phyloP scores from a whole-genome alignment of 768 basidiomycete genomes.

The Leccinum subgranulosum region DNA sequence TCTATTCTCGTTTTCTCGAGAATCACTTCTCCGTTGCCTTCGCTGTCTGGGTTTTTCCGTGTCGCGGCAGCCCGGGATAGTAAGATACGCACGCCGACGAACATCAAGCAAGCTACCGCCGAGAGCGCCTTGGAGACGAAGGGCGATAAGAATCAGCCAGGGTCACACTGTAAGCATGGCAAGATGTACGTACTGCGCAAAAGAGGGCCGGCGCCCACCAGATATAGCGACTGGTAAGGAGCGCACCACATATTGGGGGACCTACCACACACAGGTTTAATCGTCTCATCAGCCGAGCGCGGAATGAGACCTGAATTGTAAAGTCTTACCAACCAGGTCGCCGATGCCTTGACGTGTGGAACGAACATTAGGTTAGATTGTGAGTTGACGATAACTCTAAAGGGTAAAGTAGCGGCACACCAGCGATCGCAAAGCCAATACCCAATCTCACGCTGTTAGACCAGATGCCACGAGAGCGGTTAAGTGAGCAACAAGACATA shows the following conservation, averaged over 20 bases:
- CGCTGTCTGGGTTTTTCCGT: background rate
- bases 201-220: slow-evolving; percentile 61
- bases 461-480: background rate
- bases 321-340: slow-evolving; percentile 17
- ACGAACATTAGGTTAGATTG: background rate
- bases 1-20: background rate
- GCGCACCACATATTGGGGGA: slow-evolving; percentile 54
- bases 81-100: slow-evolving; percentile 14
- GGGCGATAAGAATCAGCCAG: background rate
- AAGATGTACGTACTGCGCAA: slow-evolving; percentile 35
- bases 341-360: slow-evolving; percentile 17
- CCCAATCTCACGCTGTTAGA: slow-evolving; percentile 37
- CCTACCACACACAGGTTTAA: slow-evolving; percentile 33
- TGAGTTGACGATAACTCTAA: background rate
- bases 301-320: background rate
- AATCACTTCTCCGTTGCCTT: background rate
- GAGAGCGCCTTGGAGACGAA: slow-evolving; percentile 4
- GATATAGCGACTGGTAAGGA: slow-evolving; percentile 45
- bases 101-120: background rate
- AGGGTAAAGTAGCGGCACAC: slow-evolving; percentile 19
- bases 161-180: background rate
- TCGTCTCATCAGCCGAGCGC: background rate
- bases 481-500: background rate
- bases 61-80: background rate
- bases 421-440: slow-evolving; percentile 44